Base-by-base conservation (phyloP, 306 rosid genomes). In the Medicago lupulina region DNA sequence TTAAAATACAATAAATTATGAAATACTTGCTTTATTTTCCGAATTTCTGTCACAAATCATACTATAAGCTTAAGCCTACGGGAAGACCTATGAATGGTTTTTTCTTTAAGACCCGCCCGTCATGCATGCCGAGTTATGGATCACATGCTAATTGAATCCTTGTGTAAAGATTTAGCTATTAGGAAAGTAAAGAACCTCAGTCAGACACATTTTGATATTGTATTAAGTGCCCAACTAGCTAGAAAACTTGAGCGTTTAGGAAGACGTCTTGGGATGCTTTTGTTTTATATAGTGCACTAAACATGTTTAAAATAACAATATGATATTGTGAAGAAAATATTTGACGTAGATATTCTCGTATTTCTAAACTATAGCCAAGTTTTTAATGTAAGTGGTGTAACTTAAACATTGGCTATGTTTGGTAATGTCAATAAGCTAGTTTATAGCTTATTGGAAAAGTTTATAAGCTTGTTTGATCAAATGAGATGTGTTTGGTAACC, bases 281-380 rank as follows among this genome's bases (percentile, higher is more conserved):
- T n/a, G 4, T 49, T 80, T 68, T 68, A 40, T 68, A 49, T 67
- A 25, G 17, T 49, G 61, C 76, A 59, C 38, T 47, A 60, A 59
- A 67, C 74, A 55, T 73, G 43, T 19, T 55, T 65, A 25, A 60
- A 39, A 23, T n/a, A 53, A 46, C 73, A 40, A 51, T 40, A 8
- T 75, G 51, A 41, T 75, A 39, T 49, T 67, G 46, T 25, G 55
- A 60, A 34, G 72, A 13, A n/a, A 28, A 44, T 66, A 14, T 65
- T 21, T 12, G 40, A 19, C 41, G 28, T 59, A 14, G 57, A 54
- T 15, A 21, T 40, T 9, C 70, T 43, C 19, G 25, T 51, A 14
- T 76, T 74, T 46, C 75, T 73, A 31, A 46, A n/a, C 39, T 65
- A 18, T 4, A 41, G 15, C 53, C 4, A 18, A 43, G 15, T 58